phyloP scores from a whole-genome alignment of 1,284 basidiomycete species.

The Ceratobasidium sp. region DNA sequence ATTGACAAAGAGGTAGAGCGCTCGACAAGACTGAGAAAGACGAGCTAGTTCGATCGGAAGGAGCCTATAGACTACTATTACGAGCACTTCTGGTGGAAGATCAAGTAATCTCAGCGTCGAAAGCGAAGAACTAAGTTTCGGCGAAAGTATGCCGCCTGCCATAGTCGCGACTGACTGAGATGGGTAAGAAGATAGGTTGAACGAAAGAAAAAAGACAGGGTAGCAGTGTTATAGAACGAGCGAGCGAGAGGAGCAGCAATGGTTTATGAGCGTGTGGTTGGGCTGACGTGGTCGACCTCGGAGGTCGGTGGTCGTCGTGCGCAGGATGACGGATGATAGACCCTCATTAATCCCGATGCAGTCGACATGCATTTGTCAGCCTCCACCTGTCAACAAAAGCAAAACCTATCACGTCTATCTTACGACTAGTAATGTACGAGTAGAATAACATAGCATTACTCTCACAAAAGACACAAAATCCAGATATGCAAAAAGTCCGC shows the following conservation, averaged over 20 bases:
- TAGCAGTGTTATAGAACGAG: no score
- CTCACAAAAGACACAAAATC: not conserved
- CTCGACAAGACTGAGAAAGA: conserved; percentile 41
- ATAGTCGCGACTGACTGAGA: no score
- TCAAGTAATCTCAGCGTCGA: conserved; percentile 6
- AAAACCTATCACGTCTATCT: not conserved
- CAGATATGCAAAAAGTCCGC: not conserved
- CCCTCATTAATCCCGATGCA: not conserved
- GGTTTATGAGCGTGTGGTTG: no score
- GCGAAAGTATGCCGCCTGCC: no score
- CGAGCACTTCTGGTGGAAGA: conserved; percentile 14
- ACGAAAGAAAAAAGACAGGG: no score
- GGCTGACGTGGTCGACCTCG: not conserved
- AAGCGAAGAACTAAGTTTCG: no score
- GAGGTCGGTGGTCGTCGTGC: not conserved
- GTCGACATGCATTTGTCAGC: not conserved
- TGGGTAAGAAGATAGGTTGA: no score
- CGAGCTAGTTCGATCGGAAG: conserved; percentile 35
- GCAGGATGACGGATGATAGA: conserved; percentile 3
- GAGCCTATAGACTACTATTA: conserved; percentile 22
- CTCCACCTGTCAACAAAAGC: conserved; percentile 2
- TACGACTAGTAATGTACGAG: not conserved
- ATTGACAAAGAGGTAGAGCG: conserved; percentile 29
- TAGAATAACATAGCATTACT: conserved; percentile 5
- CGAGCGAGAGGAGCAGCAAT: no score